These are phyloP conservation scores for Apium graveolens DNA, from an alignment of 129 eudicot genomes.

Conservation along the genomic window DNA sequence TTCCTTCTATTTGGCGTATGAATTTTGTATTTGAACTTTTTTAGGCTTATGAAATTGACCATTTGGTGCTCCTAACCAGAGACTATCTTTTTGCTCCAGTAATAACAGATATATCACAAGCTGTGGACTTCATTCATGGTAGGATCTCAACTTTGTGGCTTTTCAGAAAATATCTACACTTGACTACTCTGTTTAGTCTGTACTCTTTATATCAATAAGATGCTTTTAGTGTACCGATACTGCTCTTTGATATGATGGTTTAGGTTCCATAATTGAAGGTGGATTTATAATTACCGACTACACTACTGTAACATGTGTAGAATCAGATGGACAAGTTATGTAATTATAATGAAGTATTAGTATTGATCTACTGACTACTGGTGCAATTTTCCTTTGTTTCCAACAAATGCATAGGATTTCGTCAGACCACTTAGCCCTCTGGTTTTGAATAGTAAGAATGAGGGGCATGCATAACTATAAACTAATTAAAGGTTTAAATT, in stretches of 20 bases:
- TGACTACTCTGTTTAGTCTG: neutral
- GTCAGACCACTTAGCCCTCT: neutral
- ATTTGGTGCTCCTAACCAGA: constrained; percentile 75
- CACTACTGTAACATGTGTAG: neutral
- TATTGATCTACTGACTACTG: neutral
- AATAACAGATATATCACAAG: constrained; percentile 43
- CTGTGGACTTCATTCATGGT: constrained; percentile 76
- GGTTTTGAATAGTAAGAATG: neutral
- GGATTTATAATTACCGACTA: neutral
- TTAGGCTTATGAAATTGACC: constrained; percentile 51
- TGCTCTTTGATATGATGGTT: neutral
- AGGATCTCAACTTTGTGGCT: neutral
- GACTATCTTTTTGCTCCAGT: constrained; percentile 83
- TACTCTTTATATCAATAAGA: neutral
- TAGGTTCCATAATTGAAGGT: neutral
- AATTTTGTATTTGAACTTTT: neutral
- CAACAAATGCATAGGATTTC: neutral
- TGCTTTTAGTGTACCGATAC: neutral
- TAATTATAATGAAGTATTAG: neutral
- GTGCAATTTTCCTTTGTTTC: neutral
- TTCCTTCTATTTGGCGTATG: neutral
- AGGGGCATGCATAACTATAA: neutral
- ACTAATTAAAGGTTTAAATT: neutral
- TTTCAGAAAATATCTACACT: neutral
- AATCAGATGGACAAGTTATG: neutral